Conservation (phyloP, 1,284 basidiomycete genomes). For the Chalciporus sp. region DNA sequence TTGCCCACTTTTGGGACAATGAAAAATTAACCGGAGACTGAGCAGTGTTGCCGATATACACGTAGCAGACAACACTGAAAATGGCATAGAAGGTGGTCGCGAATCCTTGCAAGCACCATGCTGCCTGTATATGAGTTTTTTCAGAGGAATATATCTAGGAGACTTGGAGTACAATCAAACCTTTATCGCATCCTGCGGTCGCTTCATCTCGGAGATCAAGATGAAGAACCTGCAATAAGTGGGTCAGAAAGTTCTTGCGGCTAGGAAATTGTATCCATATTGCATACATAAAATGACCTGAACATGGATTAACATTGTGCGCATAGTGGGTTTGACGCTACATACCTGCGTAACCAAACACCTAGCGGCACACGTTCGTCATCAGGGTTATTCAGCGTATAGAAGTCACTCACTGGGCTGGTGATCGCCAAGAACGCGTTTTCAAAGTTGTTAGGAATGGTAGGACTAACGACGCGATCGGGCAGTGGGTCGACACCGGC, state of each 20-base stretch:
- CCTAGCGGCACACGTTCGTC: conserved; percentile 32
- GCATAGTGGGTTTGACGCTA: neutral
- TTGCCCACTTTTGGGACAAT: conserved; percentile 51
- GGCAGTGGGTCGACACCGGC: conserved; percentile 51
- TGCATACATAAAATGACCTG: conserved; percentile 56
- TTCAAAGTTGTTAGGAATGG: conserved; percentile 46
- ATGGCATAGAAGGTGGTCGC: conserved; percentile 51
- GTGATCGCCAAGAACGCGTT: conserved; percentile 57
- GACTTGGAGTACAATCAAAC: conserved; percentile 25
- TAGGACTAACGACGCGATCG: conserved; percentile 42
- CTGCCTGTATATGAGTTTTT: conserved; percentile 38
- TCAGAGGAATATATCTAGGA: conserved; percentile 1
- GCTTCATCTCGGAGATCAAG: conserved; percentile 56
- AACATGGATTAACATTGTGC: neutral
- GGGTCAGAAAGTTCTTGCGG: neutral
- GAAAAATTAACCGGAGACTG: conserved; percentile 57
- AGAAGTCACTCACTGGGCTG: conserved; percentile 43
- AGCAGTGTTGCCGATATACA: conserved; percentile 60
- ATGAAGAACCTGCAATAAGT: conserved; percentile 49
- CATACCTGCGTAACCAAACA: conserved; percentile 56
- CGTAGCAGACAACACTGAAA: conserved; percentile 55
- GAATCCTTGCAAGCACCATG: conserved; percentile 55
- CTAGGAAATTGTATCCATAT: neutral
- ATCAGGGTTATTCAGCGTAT: neutral
- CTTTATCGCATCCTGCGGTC: conserved; percentile 58